phyloP scores from a whole-genome alignment of 495 filamentous ascomycete genomes.

The Hyaloscypha bicolor region DNA sequence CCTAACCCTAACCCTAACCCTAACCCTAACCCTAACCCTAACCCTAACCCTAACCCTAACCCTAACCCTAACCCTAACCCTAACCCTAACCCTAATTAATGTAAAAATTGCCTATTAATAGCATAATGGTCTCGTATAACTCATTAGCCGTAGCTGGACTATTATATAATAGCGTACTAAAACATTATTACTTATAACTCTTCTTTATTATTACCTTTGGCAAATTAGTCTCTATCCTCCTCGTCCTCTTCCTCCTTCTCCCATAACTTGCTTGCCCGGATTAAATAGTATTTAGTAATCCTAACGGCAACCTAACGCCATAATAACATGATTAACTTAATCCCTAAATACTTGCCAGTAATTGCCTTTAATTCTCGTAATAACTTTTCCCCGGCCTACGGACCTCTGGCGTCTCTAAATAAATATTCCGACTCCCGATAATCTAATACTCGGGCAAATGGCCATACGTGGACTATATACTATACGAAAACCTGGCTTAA shows the following conservation, averaged over 20 bases:
- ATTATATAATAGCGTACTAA: neutral
- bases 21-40: no score
- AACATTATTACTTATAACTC: neutral
- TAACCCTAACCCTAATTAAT: no score
- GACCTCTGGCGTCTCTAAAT: neutral
- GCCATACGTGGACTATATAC: no score
- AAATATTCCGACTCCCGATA: no score
- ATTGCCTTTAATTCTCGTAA: neutral
- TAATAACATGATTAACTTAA: neutral
- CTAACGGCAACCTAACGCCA: neutral
- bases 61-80: no score
- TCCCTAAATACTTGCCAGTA: neutral
- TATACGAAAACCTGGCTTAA: no score
- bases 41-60: no score
- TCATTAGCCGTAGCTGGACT: no score
- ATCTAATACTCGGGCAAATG: no score
- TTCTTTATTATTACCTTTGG: neutral
- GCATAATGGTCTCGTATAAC: no score
- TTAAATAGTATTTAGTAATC: neutral
- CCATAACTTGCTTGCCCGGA: neutral
- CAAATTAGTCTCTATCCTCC: neutral
- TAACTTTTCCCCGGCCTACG: neutral
- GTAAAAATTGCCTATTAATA: no score
- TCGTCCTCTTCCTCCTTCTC: neutral
- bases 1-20: no score